Base-by-base conservation (phyloP, 2,329 filamentous ascomycete species). In the Nothopassalora personata region DNA sequence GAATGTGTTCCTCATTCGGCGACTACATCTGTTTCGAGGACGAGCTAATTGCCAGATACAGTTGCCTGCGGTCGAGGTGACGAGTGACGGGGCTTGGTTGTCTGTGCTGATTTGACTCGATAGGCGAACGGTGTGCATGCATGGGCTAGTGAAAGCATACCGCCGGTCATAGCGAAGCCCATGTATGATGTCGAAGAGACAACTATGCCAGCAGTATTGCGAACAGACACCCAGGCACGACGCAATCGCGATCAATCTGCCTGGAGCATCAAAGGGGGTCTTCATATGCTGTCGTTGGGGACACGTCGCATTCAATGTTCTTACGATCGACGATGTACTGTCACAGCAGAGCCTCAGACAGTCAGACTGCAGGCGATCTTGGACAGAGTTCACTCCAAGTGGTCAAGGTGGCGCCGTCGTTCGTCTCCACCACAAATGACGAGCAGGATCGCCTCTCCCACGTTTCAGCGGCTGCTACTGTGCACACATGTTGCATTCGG, bases 341-440 rank as follows among this genome's bases (percentile, higher is more conserved):
- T 54, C 23, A 31, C 39, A 34, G 53, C 46, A 51, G 30, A 51
- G 30, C 49, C 27, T 13, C n/a, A 31, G 30, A 43, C 39, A 8
- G 39, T 43, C 39, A 18, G n/a, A 27, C 50, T 28, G 36, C 53
- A 34, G 39, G 45, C 53, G 53, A 48, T 46, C 34, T 46, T 43
- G 52, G 52, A 54, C 27, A 54, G 53, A 55, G 53, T 55, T 55
- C 53, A 36, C 39, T 46, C 52, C 52, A 54, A 13, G 33, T 54
- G 48, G 19, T 53, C 9, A 30, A 43, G 51, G 28, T 49, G 34
- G 18, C 51, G 36, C 39, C 36, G 34, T 54, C 23, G 23, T 15
- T 30, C 52, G 34, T 55, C 53, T 34, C 53, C 53, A 55, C 53
- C n/a, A n/a, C n/a, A 48, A 23, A 55, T 55, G 53, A 48, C 53